These are phyloP conservation scores for Sporothrix phasma DNA, from an alignment of 2,329 filamentous ascomycete genomes.

Conservation along the genomic window DNA sequence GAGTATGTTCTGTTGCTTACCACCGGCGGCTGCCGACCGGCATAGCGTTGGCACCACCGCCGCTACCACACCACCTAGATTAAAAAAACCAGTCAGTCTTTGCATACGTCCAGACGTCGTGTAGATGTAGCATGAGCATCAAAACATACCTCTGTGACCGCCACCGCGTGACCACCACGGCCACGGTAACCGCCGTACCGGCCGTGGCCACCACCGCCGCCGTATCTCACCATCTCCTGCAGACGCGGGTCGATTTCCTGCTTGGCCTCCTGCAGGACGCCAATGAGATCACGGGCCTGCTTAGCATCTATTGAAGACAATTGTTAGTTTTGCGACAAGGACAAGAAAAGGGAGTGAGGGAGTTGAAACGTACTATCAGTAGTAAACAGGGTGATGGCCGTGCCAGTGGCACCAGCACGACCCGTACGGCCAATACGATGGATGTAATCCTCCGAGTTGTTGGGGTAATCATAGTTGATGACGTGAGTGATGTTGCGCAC, in stretches of 20 bases:
- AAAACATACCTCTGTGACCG: conserved; percentile 32
- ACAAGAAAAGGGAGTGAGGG: neutral
- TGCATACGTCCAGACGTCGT: too few species aligned
- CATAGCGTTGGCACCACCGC: conserved; percentile 37
- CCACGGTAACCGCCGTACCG: conserved; percentile 61
- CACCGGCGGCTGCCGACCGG: conserved; percentile 42
- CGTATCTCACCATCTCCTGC: conserved; percentile 88
- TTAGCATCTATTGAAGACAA: conserved; percentile 56
- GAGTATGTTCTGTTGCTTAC: conserved; percentile 28
- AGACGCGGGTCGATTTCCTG: conserved; percentile 96
- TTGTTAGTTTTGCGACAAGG: neutral
- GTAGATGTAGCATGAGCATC: too few species aligned
- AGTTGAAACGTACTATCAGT: conserved; percentile 76
- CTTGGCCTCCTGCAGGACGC: conserved; percentile 89
- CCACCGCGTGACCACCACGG: conserved; percentile 40
- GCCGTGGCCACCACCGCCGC: conserved; percentile 61
- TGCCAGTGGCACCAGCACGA: conserved; percentile 87
- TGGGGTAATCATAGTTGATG: conserved; percentile 99
- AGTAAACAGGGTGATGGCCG: conserved; percentile 96
- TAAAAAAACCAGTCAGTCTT: neutral
- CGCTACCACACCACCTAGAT: neutral
- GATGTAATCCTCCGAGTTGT: conserved; percentile 98
- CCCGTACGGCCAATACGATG: conserved; percentile 95
- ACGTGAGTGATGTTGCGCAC: conserved; percentile 99
- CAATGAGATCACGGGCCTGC: conserved; percentile 92